Conservation (phyloP, 2,329 filamentous ascomycete genomes). For the Sclerotinia minor region DNA sequence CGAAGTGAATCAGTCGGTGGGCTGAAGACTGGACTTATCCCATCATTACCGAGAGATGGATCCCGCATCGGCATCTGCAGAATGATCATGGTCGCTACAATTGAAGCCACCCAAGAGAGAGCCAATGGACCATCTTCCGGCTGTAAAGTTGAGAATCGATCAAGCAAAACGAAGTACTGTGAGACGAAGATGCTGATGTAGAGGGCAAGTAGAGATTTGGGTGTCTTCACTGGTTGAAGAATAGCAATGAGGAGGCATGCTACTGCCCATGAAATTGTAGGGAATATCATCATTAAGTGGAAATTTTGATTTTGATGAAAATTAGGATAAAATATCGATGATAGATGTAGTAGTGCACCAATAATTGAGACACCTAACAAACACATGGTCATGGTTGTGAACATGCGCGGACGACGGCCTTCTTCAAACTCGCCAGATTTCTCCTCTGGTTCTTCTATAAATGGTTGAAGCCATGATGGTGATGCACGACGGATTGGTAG, state of each 20-base stretch:
- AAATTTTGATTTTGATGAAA: slow-evolving; percentile 25
- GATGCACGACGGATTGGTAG: slow-evolving; percentile 40
- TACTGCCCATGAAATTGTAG: slow-evolving; percentile 35
- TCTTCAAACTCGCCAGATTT: slow-evolving; percentile 40
- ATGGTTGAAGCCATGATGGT: slow-evolving; percentile 53
- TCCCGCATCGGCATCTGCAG: slow-evolving; percentile 71
- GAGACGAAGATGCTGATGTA: slow-evolving; percentile 34
- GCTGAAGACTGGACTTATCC: slow-evolving; percentile 60
- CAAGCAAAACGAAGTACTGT: slow-evolving; percentile 36
- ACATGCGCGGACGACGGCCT: slow-evolving; percentile 32
- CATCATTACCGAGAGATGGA: slow-evolving; percentile 51
- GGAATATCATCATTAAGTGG: slow-evolving; percentile 44
- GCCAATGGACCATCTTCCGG: slow-evolving; percentile 28
- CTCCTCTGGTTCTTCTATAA: slow-evolving; percentile 48
- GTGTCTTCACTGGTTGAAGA: slow-evolving; percentile 33
- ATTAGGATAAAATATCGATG: slow-evolving; percentile 40
- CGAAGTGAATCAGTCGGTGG: slow-evolving; percentile 61
- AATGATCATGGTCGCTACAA: slow-evolving; percentile 53
- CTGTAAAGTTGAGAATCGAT: slow-evolving; percentile 37
- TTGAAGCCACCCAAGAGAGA: slow-evolving; percentile 45
- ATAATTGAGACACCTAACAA: slow-evolving; percentile 45
- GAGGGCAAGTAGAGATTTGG: slow-evolving; percentile 34
- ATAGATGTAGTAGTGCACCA: slow-evolving; percentile 43
- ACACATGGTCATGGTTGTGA: slow-evolving; percentile 40
- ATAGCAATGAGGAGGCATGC: slow-evolving; percentile 32